phyloP scores from a whole-genome alignment of 2,329 filamentous ascomycete genomes.

The Aspergillus ustus region DNA sequence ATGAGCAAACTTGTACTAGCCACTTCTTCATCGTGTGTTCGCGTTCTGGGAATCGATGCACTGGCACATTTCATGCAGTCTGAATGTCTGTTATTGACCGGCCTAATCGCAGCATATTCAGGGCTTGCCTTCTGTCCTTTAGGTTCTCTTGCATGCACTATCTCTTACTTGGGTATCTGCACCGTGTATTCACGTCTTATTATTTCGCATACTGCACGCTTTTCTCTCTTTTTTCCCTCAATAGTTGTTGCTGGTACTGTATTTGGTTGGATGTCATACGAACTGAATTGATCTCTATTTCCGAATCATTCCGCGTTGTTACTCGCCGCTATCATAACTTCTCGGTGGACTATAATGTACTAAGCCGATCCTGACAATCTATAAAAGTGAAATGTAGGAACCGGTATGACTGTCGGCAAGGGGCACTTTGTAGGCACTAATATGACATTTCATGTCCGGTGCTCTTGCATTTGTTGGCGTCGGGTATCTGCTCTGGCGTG shows the following conservation, averaged over 20 bases:
- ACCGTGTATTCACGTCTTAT: slow-evolving; percentile 8
- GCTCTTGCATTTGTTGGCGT: no score
- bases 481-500: no score
- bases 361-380: no score
- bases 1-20: slow-evolving; percentile 12
- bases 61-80: slow-evolving; percentile 18
- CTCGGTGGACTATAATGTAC: not conserved
- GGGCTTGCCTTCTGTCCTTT: slow-evolving; percentile 14
- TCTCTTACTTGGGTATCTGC: slow-evolving; percentile 16
- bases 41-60: slow-evolving; percentile 23
- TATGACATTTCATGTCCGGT: no score
- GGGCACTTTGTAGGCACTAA: no score
- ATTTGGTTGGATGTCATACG: slow-evolving; percentile 18
- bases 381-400: no score
- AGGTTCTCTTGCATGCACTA: not conserved
- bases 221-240: slow-evolving; percentile 9
- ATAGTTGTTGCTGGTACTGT: slow-evolving; percentile 16
- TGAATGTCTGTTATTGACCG: slow-evolving; percentile 16
- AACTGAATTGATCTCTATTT: slow-evolving; percentile 12
- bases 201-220: slow-evolving; percentile 9
- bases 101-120: slow-evolving; percentile 19
- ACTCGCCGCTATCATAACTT: not conserved
- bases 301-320: not conserved
- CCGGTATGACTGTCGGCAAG: no score
- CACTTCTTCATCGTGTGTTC: slow-evolving; percentile 18